Evolutionary conservation across 192 early-diverging fungal species (phyloP).

Genomic region (Coemansia guatemalensis): DNA sequence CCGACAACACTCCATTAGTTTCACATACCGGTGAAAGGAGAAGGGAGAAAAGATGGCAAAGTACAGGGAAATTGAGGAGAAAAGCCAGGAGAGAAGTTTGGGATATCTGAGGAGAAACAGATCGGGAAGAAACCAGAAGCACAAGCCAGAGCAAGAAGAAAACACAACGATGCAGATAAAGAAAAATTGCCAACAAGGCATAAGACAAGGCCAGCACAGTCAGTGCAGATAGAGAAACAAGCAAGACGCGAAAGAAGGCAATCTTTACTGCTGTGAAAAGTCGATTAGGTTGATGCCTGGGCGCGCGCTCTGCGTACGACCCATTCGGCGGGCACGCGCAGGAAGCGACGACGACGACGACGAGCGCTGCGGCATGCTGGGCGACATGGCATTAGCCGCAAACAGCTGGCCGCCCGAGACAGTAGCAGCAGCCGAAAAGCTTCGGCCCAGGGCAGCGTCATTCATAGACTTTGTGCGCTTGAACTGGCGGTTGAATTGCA

Average conservation of each 20-base stretch:
- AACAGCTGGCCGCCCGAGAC: constrained; percentile 22
- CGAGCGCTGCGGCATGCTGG: constrained; percentile 16
- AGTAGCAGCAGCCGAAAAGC: constrained; percentile 14
- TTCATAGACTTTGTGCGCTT: constrained; percentile 58
- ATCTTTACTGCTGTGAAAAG: constrained; percentile 21
- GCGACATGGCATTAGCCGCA: constrained; percentile 19
- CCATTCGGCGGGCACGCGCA: constrained; percentile 17
- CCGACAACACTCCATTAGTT: no score
- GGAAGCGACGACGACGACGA: constrained; percentile 37
- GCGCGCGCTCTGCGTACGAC: constrained; percentile 45
- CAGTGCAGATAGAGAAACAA: background rate
- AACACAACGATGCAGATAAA: background rate
- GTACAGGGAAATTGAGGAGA: constrained; percentile 3
- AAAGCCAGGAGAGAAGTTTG: background rate
- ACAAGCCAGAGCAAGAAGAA: background rate
- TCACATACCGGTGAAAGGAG: background rate
- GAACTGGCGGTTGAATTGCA: constrained; percentile 55
- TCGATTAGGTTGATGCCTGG: constrained; percentile 44
- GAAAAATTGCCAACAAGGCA: no score
- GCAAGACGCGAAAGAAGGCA: background rate
- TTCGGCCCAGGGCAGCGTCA: constrained; percentile 26
- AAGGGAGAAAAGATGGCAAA: background rate
- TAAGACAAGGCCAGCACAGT: background rate
- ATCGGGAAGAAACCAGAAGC: background rate
- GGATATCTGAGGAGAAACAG: background rate